Evolutionary conservation across 2,329 filamentous ascomycete genomes (phyloP).

Genomic region (Nannizzia gypsea): DNA sequence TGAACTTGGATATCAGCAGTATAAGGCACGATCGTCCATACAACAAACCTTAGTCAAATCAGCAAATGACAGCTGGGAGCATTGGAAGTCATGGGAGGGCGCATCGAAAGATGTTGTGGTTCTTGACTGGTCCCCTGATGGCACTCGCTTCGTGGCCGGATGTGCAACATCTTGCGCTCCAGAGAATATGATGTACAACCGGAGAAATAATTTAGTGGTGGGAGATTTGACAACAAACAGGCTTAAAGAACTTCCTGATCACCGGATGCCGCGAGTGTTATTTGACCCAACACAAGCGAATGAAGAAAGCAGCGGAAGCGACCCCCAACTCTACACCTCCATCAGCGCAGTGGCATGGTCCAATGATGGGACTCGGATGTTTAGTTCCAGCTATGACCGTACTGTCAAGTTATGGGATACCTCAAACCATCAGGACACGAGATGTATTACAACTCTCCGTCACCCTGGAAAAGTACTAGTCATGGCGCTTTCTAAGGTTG

Average conservation of each 20-base stretch:
- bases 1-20: conserved; percentile 20
- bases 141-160: conserved; percentile 45
- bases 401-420: conserved; percentile 47
- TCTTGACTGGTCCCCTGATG: conserved; percentile 46
- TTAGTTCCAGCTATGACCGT: conserved; percentile 45
- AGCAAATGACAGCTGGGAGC: conserved; percentile 23
- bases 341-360: conserved; percentile 46
- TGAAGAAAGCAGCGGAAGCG: conserved; percentile 41
- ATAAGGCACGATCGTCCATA: conserved; percentile 12
- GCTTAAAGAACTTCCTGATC: conserved; percentile 44
- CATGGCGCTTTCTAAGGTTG: conserved; percentile 35
- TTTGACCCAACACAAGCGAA: conserved; percentile 32
- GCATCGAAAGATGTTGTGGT: conserved; percentile 48
- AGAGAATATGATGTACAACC: conserved; percentile 48
- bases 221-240: conserved; percentile 35
- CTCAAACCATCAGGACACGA: conserved; percentile 17
- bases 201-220: conserved; percentile 44
- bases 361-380: conserved; percentile 34
- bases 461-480: conserved; percentile 42
- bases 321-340: conserved; percentile 44
- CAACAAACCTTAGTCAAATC: conserved; percentile 22
- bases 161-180: conserved; percentile 45
- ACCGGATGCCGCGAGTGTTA: conserved; percentile 35
- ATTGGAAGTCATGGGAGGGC: conserved; percentile 41
- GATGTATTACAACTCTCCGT: conserved; percentile 27